Base-by-base conservation (phyloP, 139 green algal genomes). In the Parachlorella kessleri region DNA sequence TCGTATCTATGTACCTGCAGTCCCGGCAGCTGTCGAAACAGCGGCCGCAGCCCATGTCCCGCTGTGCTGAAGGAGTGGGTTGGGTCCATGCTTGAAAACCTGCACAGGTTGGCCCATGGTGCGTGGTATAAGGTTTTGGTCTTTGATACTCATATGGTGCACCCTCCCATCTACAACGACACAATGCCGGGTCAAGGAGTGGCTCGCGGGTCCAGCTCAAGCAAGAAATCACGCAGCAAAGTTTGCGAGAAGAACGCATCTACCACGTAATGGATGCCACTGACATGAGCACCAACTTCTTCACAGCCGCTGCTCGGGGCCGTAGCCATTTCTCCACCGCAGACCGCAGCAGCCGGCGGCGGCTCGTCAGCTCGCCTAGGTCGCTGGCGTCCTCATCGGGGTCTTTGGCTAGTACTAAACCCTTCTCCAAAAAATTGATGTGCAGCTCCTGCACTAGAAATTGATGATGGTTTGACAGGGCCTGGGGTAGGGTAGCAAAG, bases 361-460 rank as follows among this genome's bases (percentile, higher is more conserved):
- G 74, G 66, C 42, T 30, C 38, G 40, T 40, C 24, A 37, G 1
- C 18, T 80, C 75, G 0, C 14, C 32, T 33, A 3, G 35, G 38
- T 35, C 66, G 59, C 59, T 7, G 21, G 26, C 35, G 21, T 42
- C 9, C 28, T 18, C 41, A 21, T 66, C 53, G 0, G 26, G 32
- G 21, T 59, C 53, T 6, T 3, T n/a, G 6, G 8, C 28, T 8
- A 73, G 32, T 4, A 54, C 65, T 7, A 32, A 37, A 1, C 75
- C 66, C 36, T 81, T 81, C 1, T 75, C 32, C 0, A 81, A 28
- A 35, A 81, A 81, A 32, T 81, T 48, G 9, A 81, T 48, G 66
- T 74, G 41, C 26, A 81, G 42, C 9, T 48, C 40, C 75, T 81
- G 75, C 66, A 68, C 6, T 10, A 39, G 23, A 37, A n/a, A 7